phyloP scores from a whole-genome alignment of 495 filamentous ascomycete genomes.

The Aspergillus sclerotioniger region DNA sequence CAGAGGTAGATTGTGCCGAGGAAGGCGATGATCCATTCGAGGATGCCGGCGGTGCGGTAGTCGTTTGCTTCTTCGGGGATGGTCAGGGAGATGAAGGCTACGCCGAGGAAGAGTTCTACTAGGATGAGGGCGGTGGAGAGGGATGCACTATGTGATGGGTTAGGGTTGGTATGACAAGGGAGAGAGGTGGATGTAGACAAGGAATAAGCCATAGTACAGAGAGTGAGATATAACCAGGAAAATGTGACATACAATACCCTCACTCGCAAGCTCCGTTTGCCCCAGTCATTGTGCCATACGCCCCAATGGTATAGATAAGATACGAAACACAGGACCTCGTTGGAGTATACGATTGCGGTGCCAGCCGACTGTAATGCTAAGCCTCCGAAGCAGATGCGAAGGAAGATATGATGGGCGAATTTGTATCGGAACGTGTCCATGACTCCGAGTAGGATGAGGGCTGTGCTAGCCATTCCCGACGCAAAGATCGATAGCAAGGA shows the following conservation, averaged over 20 bases:
- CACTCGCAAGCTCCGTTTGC: constrained; percentile 16
- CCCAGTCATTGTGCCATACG: constrained; percentile 15
- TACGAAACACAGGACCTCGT: constrained; percentile 21
- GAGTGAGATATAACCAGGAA: too few relatives aligned
- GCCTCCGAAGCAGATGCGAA: constrained; percentile 21
- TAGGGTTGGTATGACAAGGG: neutral
- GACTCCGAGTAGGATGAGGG: constrained; percentile 21
- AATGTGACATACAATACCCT: constrained; percentile 22
- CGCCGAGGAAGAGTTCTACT: constrained; percentile 20
- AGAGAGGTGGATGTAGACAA: neutral
- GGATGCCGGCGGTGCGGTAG: constrained; percentile 18
- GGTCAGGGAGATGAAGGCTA: constrained; percentile 18
- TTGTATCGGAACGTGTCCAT: constrained; percentile 29
- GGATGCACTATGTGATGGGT: constrained; percentile 14
- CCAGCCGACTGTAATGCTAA: constrained; percentile 21
- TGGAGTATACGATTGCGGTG: constrained; percentile 24
- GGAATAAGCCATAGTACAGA: too few relatives aligned
- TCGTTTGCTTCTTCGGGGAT: constrained; percentile 13
- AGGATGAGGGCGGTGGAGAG: constrained; percentile 23
- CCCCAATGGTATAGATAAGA: constrained; percentile 18
- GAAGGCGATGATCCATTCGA: constrained; percentile 27
- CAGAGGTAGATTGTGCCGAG: constrained; percentile 25
- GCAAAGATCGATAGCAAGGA: constrained; percentile 23
- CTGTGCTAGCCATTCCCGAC: constrained; percentile 18
- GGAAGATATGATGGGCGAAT: constrained; percentile 19